Percentiles rank a stretch among this genome's conserved stretches.
These are phyloP conservation scores for Solanum corneliomulleri DNA, from an alignment of 257 asterid genomes.

Conservation along the genomic window DNA sequence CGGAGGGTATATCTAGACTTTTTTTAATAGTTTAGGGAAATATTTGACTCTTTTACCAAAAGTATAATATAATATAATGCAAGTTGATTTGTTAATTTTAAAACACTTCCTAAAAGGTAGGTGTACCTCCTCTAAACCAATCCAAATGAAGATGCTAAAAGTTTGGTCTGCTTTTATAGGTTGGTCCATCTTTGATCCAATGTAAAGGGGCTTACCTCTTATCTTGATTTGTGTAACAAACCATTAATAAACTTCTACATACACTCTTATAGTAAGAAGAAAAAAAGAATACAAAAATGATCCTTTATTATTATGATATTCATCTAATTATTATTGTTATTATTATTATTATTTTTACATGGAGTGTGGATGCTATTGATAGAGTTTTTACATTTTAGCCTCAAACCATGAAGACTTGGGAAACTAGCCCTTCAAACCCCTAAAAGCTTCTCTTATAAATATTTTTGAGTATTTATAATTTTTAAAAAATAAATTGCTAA, in stretches of 20 bases:
- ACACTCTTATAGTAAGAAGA: neutral
- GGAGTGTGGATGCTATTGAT: neutral
- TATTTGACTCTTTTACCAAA: too few relatives aligned
- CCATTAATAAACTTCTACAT: neutral
- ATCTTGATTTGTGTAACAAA: neutral
- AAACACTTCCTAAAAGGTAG: too few relatives aligned
- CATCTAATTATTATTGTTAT: neutral
- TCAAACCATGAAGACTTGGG: neutral
- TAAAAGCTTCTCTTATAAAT: too few relatives aligned
- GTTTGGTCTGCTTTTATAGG: neutral
- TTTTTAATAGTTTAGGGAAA: too few relatives aligned
- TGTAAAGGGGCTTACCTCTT: neutral
- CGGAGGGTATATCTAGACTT: too few relatives aligned
- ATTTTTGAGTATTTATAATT: too few relatives aligned
- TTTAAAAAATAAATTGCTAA: too few relatives aligned
- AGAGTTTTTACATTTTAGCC: neutral
- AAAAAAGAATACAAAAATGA: neutral
- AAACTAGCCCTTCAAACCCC: neutral
- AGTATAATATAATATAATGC: neutral
- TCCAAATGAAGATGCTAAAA: neutral
- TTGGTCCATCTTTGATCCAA: neutral
- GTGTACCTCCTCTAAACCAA: neutral
- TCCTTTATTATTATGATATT: neutral
- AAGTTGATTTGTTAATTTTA: too few relatives aligned
- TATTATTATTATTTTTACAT: neutral